Evolutionary conservation across 495 filamentous ascomycete species (phyloP).

Genomic region (Trichocladium antarcticum): DNA sequence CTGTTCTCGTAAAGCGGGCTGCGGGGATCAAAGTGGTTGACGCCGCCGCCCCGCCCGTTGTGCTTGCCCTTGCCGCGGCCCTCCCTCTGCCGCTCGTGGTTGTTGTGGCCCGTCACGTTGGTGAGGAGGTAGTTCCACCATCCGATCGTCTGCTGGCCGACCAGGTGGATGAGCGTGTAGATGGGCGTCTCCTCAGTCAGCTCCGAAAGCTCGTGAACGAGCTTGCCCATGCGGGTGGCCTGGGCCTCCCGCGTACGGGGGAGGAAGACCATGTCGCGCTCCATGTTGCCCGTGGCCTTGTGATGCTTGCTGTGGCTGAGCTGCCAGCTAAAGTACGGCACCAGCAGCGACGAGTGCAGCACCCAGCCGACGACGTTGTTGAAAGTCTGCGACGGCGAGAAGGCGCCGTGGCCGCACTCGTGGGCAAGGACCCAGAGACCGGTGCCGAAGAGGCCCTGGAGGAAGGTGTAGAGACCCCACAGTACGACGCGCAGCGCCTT

Average conservation of each 20-base stretch:
- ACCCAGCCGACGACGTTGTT: constrained; percentile 83
- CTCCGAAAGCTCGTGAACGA: constrained; percentile 71
- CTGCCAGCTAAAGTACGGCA: constrained; percentile 90
- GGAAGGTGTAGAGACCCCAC: constrained; percentile 61
- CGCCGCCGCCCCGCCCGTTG: constrained; percentile 68
- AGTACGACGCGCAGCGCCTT: constrained; percentile 43
- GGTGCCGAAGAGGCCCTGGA: constrained; percentile 68
- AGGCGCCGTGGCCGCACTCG: constrained; percentile 81
- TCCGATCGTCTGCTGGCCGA: constrained; percentile 78
- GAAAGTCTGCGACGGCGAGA: constrained; percentile 66
- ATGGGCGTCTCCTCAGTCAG: constrained; percentile 92
- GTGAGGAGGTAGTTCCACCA: constrained; percentile 77
- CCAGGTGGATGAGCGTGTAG: constrained; percentile 55
- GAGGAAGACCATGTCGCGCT: constrained; percentile 95
- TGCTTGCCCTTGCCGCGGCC: constrained; percentile 80
- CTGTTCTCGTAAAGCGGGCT: constrained; percentile 88
- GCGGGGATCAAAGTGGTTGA: constrained; percentile 87
- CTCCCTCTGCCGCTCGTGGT: constrained; percentile 71
- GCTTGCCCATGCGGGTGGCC: constrained; percentile 54
- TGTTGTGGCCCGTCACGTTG: constrained; percentile 93
- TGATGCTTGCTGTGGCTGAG: constrained; percentile 90
- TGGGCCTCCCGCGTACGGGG: constrained; percentile 73
- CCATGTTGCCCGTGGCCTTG: constrained; percentile 90
- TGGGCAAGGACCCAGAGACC: constrained; percentile 79
- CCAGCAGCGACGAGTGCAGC: constrained; percentile 69